Base-by-base conservation (phyloP, 2,329 filamentous ascomycete species). In the Xylaria sp. region DNA sequence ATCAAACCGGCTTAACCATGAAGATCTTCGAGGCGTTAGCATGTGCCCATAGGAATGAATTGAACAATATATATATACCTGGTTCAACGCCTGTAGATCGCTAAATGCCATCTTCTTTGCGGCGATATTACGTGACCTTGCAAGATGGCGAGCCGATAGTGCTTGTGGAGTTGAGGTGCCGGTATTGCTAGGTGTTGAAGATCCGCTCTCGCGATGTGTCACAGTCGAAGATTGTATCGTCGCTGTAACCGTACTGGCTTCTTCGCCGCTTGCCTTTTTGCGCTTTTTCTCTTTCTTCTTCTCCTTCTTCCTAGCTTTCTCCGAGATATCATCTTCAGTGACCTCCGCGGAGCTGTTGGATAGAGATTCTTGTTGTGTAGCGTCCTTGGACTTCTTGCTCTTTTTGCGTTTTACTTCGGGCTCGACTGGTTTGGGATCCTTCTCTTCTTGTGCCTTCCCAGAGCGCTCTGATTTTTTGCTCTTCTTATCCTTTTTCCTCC, bases 21-120 rank as follows among this genome's bases (percentile, higher is more conserved):
- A 79, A 79, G 65, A 79, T 79, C 77, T 79, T 55, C 10, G 47
- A 1, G 6, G 37, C 18, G 55, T 78, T 71, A 77, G 75, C 55
- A 66, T 69, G 42, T 2, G 35, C 21, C 18, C 3, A 23, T 27
- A 37, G 29, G 13, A 27, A 58, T 64, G 4, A 29, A 42, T 13
- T 42, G 18, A 27, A 58, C 21, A 83, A 9, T 79, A n/a, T 82
- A n/a, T n/a, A 48, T 60, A 57, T 69, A 94, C 92, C 89, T 98
- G 94, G 79, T 94, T 95, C 77, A 98, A 81, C 16, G 94, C 93
- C 76, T 91, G 90, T 58, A 90, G 87, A 79, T 98, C 92, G 83
- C 93, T 87, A 67, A 94, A 87, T 2, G 94, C 94, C 83, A 91
- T 88, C 75, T 90, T 90, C 84, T 98, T 98, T 75, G 96, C 93